Conservation (phyloP, 257 asterid genomes). For the Rubia yunnanensis region DNA sequence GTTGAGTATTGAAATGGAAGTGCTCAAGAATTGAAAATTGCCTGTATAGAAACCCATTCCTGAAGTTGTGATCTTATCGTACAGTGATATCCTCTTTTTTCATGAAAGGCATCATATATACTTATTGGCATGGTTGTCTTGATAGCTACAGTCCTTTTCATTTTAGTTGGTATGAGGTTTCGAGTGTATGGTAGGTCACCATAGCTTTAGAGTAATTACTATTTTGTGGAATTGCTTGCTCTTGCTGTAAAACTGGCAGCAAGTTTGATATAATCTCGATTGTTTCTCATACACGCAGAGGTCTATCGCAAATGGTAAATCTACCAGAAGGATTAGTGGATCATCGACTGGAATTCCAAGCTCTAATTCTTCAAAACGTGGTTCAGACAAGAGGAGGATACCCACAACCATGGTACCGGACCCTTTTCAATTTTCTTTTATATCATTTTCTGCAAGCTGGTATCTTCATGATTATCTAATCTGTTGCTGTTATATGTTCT, state of each 20-base stretch:
- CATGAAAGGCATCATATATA: background rate
- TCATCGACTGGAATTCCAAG: constrained; percentile 42
- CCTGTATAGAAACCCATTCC: background rate
- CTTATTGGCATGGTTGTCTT: background rate
- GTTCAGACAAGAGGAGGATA: constrained; percentile 43
- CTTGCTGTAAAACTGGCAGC: background rate
- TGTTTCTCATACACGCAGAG: constrained; percentile 37
- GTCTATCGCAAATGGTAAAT: constrained; percentile 48
- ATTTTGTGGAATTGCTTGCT: background rate
- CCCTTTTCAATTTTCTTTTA: background rate
- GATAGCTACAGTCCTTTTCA: background rate
- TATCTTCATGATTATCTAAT: background rate
- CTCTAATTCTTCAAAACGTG: constrained; percentile 56
- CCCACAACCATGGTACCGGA: constrained; percentile 55
- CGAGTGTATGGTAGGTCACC: background rate
- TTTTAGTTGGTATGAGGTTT: background rate
- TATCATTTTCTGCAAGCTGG: background rate
- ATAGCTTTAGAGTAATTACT: too few relatives aligned
- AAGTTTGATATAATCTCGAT: background rate
- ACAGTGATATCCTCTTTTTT: background rate
- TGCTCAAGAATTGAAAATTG: background rate
- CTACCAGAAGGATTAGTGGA: constrained; percentile 44
- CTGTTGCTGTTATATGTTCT: background rate
- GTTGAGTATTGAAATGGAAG: background rate
- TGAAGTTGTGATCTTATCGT: background rate